Evolutionary conservation across 768 basidiomycete species (phyloP).

Genomic region (Clathrus columnatus): DNA sequence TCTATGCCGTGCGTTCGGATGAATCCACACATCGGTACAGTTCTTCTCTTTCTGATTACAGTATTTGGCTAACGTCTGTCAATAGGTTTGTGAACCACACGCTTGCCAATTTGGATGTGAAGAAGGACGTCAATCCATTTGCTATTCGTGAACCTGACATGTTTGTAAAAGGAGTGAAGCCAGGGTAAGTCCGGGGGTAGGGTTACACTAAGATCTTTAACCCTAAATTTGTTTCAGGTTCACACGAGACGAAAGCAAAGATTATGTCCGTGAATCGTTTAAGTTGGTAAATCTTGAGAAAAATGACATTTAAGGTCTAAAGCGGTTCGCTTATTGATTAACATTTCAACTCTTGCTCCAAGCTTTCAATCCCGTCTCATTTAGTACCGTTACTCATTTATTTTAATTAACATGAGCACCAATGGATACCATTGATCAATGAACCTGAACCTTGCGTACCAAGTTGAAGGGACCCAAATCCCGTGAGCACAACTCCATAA

Average conservation of each 20-base stretch:
- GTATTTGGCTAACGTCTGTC: background rate
- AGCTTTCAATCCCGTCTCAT: background rate
- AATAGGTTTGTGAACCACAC: constrained; percentile 87
- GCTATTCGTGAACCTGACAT: constrained; percentile 85
- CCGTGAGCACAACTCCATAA: background rate
- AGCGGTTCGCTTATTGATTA: no score
- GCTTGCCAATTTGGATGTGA: constrained; percentile 72
- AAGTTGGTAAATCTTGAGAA: constrained; percentile 34
- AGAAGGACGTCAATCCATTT: constrained; percentile 82
- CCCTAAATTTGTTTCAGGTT: constrained; percentile 35
- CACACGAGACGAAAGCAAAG: constrained; percentile 55
- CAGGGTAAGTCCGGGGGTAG: constrained; percentile 72
- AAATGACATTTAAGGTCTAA: no score
- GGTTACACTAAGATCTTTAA: no score
- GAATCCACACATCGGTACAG: constrained; percentile 65
- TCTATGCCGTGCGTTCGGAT: constrained; percentile 89
- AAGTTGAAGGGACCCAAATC: no score
- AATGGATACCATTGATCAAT: no score
- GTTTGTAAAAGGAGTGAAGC: constrained; percentile 65
- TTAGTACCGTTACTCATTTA: no score
- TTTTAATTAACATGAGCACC: no score
- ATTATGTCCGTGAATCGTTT: constrained; percentile 56
- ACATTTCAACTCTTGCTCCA: no score
- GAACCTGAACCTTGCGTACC: no score
- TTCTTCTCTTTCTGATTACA: background rate